phyloP scores from a whole-genome alignment of 441 rosid genomes.

The Hypseocharis bilobata region DNA sequence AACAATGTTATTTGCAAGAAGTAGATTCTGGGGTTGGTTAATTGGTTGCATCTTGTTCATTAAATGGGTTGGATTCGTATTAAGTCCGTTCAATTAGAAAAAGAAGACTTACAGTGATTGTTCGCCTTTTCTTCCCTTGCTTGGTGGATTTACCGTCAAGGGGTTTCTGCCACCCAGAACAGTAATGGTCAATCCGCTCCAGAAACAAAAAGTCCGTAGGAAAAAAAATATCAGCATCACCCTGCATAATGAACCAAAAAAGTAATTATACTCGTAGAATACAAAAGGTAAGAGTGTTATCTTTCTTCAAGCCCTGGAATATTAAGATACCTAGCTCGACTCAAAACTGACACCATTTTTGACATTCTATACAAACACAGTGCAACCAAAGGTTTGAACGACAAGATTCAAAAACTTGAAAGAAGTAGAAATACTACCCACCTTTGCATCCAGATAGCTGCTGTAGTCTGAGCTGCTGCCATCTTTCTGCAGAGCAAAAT shows the following conservation, averaged over 20 bases:
- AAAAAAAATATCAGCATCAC: constrained; percentile 93
- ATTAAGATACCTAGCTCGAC: no score
- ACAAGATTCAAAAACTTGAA: no score
- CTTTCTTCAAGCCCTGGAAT: no score
- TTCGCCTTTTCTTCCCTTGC: constrained; percentile 70
- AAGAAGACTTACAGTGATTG: constrained; percentile 56
- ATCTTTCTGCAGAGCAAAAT: constrained; percentile 57
- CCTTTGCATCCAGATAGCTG: constrained; percentile 87
- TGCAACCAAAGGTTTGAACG: no score
- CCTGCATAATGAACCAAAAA: constrained; percentile 38
- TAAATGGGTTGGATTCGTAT: neutral
- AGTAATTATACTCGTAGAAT: no score
- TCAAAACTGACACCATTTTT: no score
- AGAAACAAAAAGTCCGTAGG: constrained; percentile 86
- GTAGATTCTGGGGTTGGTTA: no score
- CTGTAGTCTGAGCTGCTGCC: constrained; percentile 71
- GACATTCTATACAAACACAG: no score
- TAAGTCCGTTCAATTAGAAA: neutral
- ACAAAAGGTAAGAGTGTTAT: no score
- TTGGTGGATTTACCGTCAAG: constrained; percentile 42
- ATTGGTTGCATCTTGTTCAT: neutral
- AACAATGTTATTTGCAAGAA: no score
- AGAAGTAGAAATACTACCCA: constrained; percentile 24
- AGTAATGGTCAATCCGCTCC: constrained; percentile 79
- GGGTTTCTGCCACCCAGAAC: constrained; percentile 66